Conservation (phyloP, 2,329 filamentous ascomycete species). For the Rasamsonia emersonii region DNA sequence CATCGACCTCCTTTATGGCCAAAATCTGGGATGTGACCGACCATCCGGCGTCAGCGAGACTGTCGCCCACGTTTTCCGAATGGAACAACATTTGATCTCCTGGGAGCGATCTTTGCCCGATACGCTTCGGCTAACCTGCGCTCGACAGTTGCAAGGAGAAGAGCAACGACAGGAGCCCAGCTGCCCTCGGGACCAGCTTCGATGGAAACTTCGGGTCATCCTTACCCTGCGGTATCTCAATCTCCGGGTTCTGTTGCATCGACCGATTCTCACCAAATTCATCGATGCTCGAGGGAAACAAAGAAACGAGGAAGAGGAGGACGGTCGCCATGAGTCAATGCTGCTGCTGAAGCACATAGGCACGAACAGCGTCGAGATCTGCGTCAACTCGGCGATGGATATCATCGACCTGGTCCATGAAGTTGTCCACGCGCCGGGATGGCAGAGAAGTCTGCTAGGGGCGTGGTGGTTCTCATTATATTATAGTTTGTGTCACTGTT, state of each 20-base stretch:
- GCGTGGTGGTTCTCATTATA: conserved; percentile 37
- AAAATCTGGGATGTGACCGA: conserved; percentile 33
- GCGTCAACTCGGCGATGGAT: conserved; percentile 21
- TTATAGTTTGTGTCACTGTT: too few species aligned
- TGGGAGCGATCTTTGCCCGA: conserved; percentile 2
- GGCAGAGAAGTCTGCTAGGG: conserved; percentile 20
- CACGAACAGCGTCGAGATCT: conserved; percentile 15
- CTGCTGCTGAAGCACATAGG: conserved; percentile 6
- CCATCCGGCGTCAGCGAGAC: conserved; percentile 16
- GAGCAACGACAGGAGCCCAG: background rate
- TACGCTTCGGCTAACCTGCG: background rate
- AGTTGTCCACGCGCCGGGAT: conserved; percentile 14
- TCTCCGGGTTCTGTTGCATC: conserved; percentile 32
- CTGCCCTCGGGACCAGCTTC: background rate
- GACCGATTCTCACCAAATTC: conserved; percentile 26
- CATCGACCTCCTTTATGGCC: conserved; percentile 35
- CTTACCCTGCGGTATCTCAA: conserved; percentile 35
- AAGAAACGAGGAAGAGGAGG: background rate
- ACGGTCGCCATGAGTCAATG: too few species aligned
- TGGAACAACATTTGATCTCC: background rate
- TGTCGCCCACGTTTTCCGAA: conserved; percentile 25
- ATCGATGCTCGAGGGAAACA: background rate
- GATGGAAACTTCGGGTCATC: conserved; percentile 30
- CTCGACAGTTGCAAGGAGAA: background rate
- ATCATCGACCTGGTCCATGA: conserved; percentile 26